Evolutionary conservation across 1,284 basidiomycete species (phyloP).

Genomic region (Papiliotrema nemorosa): DNA sequence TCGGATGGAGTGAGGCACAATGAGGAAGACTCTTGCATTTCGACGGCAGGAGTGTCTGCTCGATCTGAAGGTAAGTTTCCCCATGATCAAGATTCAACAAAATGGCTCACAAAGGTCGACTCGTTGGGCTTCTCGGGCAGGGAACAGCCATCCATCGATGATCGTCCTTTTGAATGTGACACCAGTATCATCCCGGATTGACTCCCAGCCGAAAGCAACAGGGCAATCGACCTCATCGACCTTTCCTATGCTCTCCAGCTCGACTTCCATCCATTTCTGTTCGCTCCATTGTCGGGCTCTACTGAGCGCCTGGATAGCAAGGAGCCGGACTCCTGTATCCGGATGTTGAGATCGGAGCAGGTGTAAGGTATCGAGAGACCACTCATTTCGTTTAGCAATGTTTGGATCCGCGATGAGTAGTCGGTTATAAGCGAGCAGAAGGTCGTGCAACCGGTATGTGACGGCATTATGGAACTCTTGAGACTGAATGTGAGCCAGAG

Average conservation of each 20-base stretch:
- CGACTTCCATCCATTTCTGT: constrained; percentile 63
- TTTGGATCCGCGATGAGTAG: constrained; percentile 67
- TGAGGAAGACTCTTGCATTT: no score
- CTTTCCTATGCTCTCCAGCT: constrained; percentile 61
- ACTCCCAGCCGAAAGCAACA: constrained; percentile 23
- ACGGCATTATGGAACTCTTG: background rate
- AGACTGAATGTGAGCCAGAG: background rate
- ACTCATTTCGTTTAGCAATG: constrained; percentile 60
- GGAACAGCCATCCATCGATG: constrained; percentile 75
- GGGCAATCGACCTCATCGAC: constrained; percentile 58
- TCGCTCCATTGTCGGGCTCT: constrained; percentile 74
- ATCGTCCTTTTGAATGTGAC: constrained; percentile 39
- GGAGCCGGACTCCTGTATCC: constrained; percentile 62
- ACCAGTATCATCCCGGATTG: constrained; percentile 5
- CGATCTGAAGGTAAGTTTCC: no score
- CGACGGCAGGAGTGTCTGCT: no score
- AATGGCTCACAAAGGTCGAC: constrained; percentile 58
- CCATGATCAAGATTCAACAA: constrained; percentile 17
- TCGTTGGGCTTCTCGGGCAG: constrained; percentile 63
- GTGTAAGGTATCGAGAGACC: constrained; percentile 54
- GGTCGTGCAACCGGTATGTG: constrained; percentile 53
- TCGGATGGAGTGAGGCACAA: constrained; percentile 39
- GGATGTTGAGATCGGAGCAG: constrained; percentile 51
- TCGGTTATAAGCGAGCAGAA: constrained; percentile 73
- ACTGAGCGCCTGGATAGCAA: constrained; percentile 73